Percentiles rank a stretch among this genome's conserved stretches.
Conservation (phyloP, 2,329 filamentous ascomycete species). For the Alternaria tenuissima region DNA sequence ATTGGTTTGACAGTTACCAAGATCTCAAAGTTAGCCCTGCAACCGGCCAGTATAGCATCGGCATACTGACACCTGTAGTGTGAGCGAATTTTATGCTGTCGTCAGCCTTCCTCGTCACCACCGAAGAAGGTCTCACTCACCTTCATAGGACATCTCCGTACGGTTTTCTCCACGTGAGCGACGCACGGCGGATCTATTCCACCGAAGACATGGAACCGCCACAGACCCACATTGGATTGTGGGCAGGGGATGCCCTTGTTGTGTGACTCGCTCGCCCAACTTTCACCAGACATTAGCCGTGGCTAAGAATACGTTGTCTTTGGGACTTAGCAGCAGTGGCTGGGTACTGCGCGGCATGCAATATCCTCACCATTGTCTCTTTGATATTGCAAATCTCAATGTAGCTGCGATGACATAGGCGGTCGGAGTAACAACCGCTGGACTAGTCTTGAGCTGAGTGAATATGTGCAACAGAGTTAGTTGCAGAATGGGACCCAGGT, state of each 20-base stretch:
- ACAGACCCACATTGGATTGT: conserved; percentile 31
- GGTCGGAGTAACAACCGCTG: background rate
- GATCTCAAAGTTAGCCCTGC: conserved; percentile 21
- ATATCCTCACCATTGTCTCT: background rate
- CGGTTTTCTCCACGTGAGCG: conserved; percentile 43
- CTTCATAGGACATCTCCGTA: conserved; percentile 20
- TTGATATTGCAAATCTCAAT: background rate
- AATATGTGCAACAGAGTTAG: background rate
- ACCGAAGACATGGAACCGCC: conserved; percentile 39
- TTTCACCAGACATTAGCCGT: conserved; percentile 29
- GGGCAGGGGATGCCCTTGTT: conserved; percentile 41
- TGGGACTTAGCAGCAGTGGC: background rate
- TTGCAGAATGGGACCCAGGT: conserved; percentile 1
- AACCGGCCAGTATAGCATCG: conserved; percentile 20
- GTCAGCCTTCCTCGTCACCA: conserved; percentile 28
- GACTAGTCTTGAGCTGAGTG: background rate
- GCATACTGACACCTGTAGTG: conserved; percentile 15
- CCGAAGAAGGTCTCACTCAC: conserved; percentile 13
- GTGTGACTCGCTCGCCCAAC: conserved; percentile 36
- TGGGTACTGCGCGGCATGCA: background rate
- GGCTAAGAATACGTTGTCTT: conserved; percentile 17
- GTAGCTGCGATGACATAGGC: background rate
- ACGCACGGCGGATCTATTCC: conserved; percentile 31
- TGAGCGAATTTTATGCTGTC: conserved; percentile 19
- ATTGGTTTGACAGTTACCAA: conserved; percentile 16